phyloP scores from a whole-genome alignment of 2,329 filamentous ascomycete genomes.

The Aspergillus carbonarius region DNA sequence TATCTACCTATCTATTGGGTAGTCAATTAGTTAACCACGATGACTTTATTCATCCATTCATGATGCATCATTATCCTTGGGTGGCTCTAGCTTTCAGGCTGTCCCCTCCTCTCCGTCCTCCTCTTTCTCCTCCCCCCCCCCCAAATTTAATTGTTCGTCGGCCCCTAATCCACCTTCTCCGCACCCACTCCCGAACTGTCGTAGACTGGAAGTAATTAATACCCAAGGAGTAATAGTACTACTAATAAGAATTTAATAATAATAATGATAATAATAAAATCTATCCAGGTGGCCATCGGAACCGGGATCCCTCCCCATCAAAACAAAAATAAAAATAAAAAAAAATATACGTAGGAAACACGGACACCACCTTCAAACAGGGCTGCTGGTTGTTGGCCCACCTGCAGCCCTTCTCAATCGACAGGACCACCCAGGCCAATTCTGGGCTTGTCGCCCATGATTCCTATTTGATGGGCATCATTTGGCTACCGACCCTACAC shows the following conservation, averaged over 20 bases:
- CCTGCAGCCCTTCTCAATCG: constrained; percentile 18
- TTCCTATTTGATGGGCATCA: constrained; percentile 15
- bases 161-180: constrained; percentile 9
- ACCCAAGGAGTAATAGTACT: neutral
- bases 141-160: neutral
- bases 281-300: neutral
- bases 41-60: neutral
- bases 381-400: constrained; percentile 16
- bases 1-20: neutral
- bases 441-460: constrained; percentile 12
- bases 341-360: constrained; percentile 1
- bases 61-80: neutral
- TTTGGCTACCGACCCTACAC: constrained; percentile 4
- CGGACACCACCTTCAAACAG: constrained; percentile 10
- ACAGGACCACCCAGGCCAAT: constrained; percentile 15
- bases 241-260: no score
- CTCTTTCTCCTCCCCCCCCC: neutral
- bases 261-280: no score
- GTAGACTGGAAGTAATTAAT: neutral
- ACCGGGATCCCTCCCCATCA: neutral
- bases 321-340: constrained; percentile 5
- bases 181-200: constrained; percentile 6
- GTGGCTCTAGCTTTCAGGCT: neutral
- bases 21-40: no score
- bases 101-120: neutral